Base-by-base conservation (phyloP, 1,284 basidiomycete species). In the Agaricales sp. region DNA sequence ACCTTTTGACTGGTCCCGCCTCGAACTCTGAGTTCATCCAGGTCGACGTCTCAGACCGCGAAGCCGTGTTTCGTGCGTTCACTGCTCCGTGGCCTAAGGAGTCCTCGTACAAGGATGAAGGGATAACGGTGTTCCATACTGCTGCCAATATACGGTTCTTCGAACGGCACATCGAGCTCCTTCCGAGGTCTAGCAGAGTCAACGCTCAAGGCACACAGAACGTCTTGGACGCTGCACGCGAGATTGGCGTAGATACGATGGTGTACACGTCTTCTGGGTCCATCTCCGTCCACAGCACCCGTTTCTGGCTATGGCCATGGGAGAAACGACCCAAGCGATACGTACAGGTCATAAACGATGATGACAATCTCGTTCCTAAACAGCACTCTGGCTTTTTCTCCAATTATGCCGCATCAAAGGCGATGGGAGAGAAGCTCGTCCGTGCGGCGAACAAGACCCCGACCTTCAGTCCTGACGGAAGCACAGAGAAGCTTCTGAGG, bases 121-220 rank as follows among this genome's bases (percentile, higher is more conserved):
- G 55, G 1, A 62, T 80, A 23, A 84, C 83, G 0, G 72, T 87
- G 3, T 84, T 85, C 60, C 82, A 86, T 56, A 82, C 81, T 19
- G 85, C 80, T 1, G 81, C 84, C 14, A 82, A 72, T 54, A 87
- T 87, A 53, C 80, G 82, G 2, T 87, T 84, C 61, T 87, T 78
- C 58, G 85, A 87, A 55, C 75, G 80, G 2, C 68, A 74, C 50
- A 55, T 62, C 1, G 58, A 57, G 2, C 70, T 86, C 11, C 60
- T 84, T 2, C 62, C 64, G 1, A 67, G 68, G 23, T 87, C 84
- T 1, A 66, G 69, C 24, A 65, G 62, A 22, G 78, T 87, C 45
- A 87, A 87, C 58, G 70, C 84, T 3, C 53, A 63, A 1, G 85
- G 85, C 3, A 82, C 80, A 3, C 62, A 75, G 57, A 84, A 86